Evolutionary conservation across 176 grass and related monocot genomes (phyloP).

Genomic region (Triticum aestivum): DNA sequence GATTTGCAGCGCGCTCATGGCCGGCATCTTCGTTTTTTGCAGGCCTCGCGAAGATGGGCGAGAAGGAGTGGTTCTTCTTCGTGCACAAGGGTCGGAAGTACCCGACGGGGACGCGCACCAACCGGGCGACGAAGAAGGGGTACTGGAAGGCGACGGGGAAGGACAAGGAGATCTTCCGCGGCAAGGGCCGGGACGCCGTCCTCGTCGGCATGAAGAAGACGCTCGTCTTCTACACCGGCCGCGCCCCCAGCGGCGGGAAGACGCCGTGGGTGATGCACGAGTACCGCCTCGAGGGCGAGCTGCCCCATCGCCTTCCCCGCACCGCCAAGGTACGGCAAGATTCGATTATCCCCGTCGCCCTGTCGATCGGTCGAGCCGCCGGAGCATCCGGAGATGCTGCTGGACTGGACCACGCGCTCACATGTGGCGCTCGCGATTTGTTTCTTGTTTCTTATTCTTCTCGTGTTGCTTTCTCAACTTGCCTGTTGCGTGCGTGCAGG

Average conservation of each 20-base stretch:
- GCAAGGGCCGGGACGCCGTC: conserved; percentile 33
- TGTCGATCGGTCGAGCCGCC: neutral
- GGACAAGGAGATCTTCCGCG: conserved; percentile 89
- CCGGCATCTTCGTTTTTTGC: neutral
- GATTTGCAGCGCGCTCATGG: neutral
- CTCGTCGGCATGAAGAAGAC: conserved; percentile 99
- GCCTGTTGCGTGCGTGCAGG: conserved; percentile 47
- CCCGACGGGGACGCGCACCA: conserved; percentile 82
- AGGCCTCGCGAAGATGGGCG: conserved; percentile 84
- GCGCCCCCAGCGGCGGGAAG: conserved; percentile 79
- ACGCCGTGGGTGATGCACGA: conserved; percentile 96
- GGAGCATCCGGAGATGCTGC: neutral
- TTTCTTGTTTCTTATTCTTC: neutral
- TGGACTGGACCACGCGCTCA: conserved; percentile 27
- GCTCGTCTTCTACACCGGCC: conserved; percentile 90
- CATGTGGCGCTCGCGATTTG: neutral
- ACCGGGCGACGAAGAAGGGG: conserved; percentile 63
- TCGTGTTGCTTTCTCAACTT: conserved; percentile 25
- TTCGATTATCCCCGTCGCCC: neutral
- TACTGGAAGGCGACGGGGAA: conserved; percentile 98
- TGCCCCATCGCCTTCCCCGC: conserved; percentile 42
- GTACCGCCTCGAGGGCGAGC: conserved; percentile 72
- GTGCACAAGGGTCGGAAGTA: conserved; percentile 92
- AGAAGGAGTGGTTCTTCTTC: conserved; percentile 94
- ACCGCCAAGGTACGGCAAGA: conserved; percentile 53